phyloP scores from a whole-genome alignment of 768 basidiomycete species.

The Tylopilus subfusipes region DNA sequence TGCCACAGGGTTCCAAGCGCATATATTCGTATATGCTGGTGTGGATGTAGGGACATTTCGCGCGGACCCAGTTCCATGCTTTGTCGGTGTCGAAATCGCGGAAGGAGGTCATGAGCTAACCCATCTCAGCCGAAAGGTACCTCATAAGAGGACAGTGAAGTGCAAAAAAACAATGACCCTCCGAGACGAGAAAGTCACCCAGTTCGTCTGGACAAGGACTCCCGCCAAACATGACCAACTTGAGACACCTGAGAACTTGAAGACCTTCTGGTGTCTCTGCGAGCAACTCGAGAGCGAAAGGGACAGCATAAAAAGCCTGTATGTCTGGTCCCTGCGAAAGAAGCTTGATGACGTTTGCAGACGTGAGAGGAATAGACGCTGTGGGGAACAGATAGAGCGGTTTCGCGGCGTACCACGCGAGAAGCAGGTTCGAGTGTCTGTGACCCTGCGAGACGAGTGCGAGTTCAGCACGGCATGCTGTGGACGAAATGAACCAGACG shows the following conservation, averaged over 20 bases:
- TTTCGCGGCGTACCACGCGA: conserved; percentile 41
- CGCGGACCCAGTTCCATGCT: conserved; percentile 52
- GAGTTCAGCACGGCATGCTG: neutral
- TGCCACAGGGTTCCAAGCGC: conserved; percentile 41
- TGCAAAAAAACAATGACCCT: conserved; percentile 31
- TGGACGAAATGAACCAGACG: neutral
- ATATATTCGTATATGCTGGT: conserved; percentile 32
- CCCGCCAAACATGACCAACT: conserved; percentile 51
- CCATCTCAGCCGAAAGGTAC: conserved; percentile 28
- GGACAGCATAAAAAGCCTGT: conserved; percentile 36
- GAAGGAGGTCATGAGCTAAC: conserved; percentile 43
- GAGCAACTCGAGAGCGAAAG: conserved; percentile 41
- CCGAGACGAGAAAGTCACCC: conserved; percentile 45
- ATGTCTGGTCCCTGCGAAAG: conserved; percentile 34
- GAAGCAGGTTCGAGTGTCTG: conserved; percentile 31
- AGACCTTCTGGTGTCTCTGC: conserved; percentile 47
- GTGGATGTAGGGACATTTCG: conserved; percentile 22
- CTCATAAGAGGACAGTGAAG: neutral
- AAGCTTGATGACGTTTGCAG: conserved; percentile 39
- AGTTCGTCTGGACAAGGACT: conserved; percentile 53
- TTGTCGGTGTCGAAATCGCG: conserved; percentile 49
- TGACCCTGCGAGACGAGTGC: conserved; percentile 12
- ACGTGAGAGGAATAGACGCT: conserved; percentile 42
- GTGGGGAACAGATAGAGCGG: conserved; percentile 44
- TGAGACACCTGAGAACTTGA: conserved; percentile 38